These are phyloP conservation scores for Lycium barbarum DNA, from an alignment of 257 asterid species.

Conservation along the genomic window DNA sequence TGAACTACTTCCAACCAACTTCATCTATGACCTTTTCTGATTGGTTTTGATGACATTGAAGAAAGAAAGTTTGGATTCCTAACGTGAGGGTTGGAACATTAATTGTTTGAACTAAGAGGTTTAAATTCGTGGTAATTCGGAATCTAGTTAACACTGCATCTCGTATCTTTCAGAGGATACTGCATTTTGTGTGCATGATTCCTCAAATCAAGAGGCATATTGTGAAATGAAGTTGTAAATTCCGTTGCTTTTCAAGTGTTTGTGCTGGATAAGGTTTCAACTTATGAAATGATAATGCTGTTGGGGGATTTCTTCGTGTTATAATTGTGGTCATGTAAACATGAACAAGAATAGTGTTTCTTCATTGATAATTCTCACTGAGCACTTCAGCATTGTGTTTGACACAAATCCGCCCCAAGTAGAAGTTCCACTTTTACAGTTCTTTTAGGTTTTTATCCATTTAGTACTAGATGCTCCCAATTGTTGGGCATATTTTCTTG, in stretches of 20 bases:
- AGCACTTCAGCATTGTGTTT: constrained; percentile 13
- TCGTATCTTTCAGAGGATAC: neutral
- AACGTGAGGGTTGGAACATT: neutral
- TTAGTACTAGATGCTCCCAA: constrained; percentile 5
- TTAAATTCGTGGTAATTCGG: neutral
- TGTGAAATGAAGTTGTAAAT: neutral
- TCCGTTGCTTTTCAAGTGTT: neutral
- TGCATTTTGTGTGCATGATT: constrained; percentile 19
- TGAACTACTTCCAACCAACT: neutral
- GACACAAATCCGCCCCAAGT: neutral
- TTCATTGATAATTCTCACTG: neutral
- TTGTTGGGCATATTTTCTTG: neutral
- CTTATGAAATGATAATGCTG: neutral
- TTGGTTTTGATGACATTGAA: neutral
- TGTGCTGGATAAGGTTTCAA: constrained; percentile 12
- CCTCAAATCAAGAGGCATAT: neutral
- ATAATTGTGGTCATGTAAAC: neutral
- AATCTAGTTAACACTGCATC: neutral
- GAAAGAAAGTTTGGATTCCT: neutral
- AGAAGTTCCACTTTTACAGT: constrained; percentile 16
- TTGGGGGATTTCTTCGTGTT: constrained; percentile 1
- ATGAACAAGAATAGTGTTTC: neutral
- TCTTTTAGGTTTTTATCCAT: constrained; percentile 15
- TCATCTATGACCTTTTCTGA: neutral
- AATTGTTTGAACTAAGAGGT: neutral